These are phyloP conservation scores for Apiospora kogelbergensis DNA, from an alignment of 2,329 filamentous ascomycete genomes.

Conservation along the genomic window DNA sequence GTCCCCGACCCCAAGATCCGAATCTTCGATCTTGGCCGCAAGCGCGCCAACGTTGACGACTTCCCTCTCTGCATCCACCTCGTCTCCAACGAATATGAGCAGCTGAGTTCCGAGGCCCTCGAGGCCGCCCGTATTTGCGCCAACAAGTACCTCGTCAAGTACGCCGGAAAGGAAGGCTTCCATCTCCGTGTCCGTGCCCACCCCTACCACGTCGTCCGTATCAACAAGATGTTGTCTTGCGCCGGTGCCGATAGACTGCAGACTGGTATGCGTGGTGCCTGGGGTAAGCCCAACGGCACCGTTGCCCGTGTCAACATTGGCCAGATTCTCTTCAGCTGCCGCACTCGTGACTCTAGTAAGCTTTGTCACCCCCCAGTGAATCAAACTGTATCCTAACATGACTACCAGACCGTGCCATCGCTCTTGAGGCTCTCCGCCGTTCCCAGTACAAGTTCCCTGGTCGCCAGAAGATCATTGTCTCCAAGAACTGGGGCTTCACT, in stretches of 20 bases:
- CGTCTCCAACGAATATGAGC: conserved; percentile 99
- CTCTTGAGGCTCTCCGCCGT: conserved; percentile 97
- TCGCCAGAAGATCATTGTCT: conserved; percentile 99
- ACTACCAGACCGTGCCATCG: conserved; percentile 73
- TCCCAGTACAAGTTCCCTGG: conserved; percentile 99
- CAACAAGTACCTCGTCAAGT: conserved; percentile 93
- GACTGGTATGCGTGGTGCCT: conserved; percentile 99
- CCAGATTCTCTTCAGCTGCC: conserved; percentile 96
- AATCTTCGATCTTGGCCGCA: conserved; percentile 99
- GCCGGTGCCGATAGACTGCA: conserved; percentile 99
- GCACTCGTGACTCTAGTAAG: conserved; percentile 90
- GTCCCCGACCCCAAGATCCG: conserved; percentile 82
- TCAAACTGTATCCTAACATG: background rate
- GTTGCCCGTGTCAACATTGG: conserved; percentile 99
- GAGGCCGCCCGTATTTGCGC: conserved; percentile 99
- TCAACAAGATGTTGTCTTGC: conserved; percentile 99
- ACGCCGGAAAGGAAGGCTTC: conserved; percentile 71
- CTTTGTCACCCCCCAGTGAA: conserved; percentile 22
- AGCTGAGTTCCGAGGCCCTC: conserved; percentile 98
- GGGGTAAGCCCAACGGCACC: conserved; percentile 98
- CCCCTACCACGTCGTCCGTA: conserved; percentile 99
- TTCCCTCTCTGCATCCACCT: conserved; percentile 99
- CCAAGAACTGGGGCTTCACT: conserved; percentile 99
- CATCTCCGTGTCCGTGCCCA: conserved; percentile 82
- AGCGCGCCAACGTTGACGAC: conserved; percentile 98